Base-by-base conservation (phyloP, 371 early-diverging fungal genomes). In the Smittium culicis region DNA sequence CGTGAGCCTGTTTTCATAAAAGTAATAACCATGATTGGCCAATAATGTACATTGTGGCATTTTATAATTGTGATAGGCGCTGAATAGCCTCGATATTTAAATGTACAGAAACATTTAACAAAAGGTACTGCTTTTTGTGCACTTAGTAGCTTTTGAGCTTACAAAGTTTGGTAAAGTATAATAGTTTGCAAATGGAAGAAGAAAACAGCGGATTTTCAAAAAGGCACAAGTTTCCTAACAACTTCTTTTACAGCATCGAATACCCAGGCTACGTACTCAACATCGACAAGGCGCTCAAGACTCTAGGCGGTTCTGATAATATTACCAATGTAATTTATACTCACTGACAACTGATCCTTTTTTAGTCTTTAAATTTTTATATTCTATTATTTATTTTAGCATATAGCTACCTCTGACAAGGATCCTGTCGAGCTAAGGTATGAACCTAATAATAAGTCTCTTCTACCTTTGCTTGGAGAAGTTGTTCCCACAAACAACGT, bases 391-490 rank as follows among this genome's bases (percentile, higher is more conserved):
- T 20, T 58, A 60, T 16, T 58, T 66, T 59, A 34, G 57, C 55
- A 67, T 28, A 34, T 69, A 17, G 35, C 55, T 1, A 65, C 66
- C 8, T 66, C 67, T 16, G 27, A 63, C 1, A 71, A 71, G 1
- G 59, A 63, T 54, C 69, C 66, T 1, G 60, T 85, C 25, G 83
- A 84, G 65, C 73, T 85, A 0, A 78, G 81, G 1, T 83, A 73
- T 68, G 67, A 81, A 8, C 74, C 75, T 34, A 69, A 75, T 11
- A 80, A 84, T 54, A 78, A 76, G 1, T 75, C 77, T 45, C 75
- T 79, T 1, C 83, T 83, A 35, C 80, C 84, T 2, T 75, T 85
- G 27, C 68, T 72, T 11, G 85, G 85, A 33, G 78, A 83, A 14
- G 67, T 80, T 8, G 70, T 81, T n/a, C 45, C 67, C 2, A 83